Evolutionary conservation across 495 filamentous ascomycete genomes (phyloP).

Genomic region (Cercophora samala): DNA sequence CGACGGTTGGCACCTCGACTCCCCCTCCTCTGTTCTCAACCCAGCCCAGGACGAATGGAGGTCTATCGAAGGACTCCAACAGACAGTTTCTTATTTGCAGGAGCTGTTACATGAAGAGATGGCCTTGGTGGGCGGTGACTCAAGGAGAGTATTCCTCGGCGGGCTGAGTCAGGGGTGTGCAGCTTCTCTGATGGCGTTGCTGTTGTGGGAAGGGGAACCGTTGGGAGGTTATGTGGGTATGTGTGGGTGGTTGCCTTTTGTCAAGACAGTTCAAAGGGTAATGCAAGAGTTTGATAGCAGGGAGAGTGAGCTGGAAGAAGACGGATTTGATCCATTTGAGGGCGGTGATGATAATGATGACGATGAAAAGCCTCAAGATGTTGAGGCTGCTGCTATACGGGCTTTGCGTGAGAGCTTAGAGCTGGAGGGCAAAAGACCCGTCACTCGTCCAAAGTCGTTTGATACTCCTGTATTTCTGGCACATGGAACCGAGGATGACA

Average conservation of each 20-base stretch:
- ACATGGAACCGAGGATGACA: slow-evolving; percentile 49
- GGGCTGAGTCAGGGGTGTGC: slow-evolving; percentile 59
- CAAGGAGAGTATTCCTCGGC: slow-evolving; percentile 46
- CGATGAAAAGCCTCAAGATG: slow-evolving; percentile 22
- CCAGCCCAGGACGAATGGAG: slow-evolving; percentile 25
- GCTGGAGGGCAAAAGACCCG: slow-evolving; percentile 11
- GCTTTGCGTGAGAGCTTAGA: slow-evolving; percentile 26
- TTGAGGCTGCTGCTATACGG: slow-evolving; percentile 21
- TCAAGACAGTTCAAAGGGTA: slow-evolving; percentile 26
- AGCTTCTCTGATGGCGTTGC: slow-evolving; percentile 35
- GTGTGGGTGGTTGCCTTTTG: slow-evolving; percentile 56
- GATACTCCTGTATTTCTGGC: slow-evolving; percentile 48
- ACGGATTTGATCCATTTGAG: slow-evolving; percentile 30
- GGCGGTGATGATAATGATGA: slow-evolving; percentile 23
- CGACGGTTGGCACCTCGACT: slow-evolving; percentile 46
- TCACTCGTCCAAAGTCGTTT: slow-evolving; percentile 10
- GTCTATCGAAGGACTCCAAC: slow-evolving; percentile 42
- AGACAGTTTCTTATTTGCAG: slow-evolving; percentile 42
- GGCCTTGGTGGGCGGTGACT: slow-evolving; percentile 28
- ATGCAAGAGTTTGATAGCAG: slow-evolving; percentile 11
- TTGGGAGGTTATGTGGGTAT: slow-evolving; percentile 47
- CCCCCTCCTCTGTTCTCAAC: slow-evolving; percentile 9
- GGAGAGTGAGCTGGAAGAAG: slow-evolving; percentile 18
- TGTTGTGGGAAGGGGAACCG: slow-evolving; percentile 38
- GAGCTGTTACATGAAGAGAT: slow-evolving; percentile 41